A percentile compares a stretch with the other conserved stretches of the same genome.
phyloP scores from a whole-genome alignment of 345 rosid genomes.

The Psidium guajava region DNA sequence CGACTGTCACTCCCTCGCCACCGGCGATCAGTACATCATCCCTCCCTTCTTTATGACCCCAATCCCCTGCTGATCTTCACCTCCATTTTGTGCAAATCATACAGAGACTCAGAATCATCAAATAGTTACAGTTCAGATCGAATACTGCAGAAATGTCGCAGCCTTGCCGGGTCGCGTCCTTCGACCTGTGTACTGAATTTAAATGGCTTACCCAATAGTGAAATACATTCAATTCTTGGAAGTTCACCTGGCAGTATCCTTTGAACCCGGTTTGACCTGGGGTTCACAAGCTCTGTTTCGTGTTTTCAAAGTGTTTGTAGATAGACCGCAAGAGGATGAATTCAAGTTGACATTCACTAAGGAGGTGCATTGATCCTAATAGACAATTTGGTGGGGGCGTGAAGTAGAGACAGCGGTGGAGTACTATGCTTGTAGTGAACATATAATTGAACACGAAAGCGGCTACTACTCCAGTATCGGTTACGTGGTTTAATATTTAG shows the following conservation, averaged over 20 bases:
- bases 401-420: too few relatives aligned
- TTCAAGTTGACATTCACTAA: background rate
- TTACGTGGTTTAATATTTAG: too few relatives aligned
- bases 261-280: background rate
- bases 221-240: background rate
- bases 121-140: background rate
- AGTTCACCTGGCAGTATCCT: background rate
- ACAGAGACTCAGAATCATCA: background rate
- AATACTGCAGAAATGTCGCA: background rate
- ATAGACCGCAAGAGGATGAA: background rate
- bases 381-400: too few relatives aligned
- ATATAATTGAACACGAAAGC: too few relatives aligned
- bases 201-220: background rate
- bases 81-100: background rate
- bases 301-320: background rate
- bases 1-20: constrained; percentile 20
- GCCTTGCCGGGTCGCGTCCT: background rate
- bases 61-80: background rate
- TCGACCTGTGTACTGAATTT: background rate
- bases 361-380: too few relatives aligned
- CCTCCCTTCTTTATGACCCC: constrained; percentile 19
- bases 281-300: background rate
- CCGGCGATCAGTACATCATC: background rate
- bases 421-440: too few relatives aligned
- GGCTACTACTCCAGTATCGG: too few relatives aligned